Percentiles rank a stretch among this genome's conserved stretches.
Conservation (phyloP, 1,284 basidiomycete species). For the Sutorius eximius region DNA sequence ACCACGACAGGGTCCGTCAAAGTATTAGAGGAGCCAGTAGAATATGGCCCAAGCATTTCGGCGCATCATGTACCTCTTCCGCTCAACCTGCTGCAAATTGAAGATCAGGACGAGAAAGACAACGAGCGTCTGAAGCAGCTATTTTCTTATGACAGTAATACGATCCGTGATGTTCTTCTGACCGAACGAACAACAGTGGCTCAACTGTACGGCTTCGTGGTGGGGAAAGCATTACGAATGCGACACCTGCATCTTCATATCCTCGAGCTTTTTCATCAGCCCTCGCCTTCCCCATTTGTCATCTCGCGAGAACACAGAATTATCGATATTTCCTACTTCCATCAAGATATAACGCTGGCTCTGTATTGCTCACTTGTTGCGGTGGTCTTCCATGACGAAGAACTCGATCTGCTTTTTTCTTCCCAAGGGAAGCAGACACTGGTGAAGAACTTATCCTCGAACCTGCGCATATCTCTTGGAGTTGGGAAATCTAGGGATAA, state of each 20-base stretch:
- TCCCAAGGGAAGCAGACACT: constrained; percentile 47
- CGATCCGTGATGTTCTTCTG: constrained; percentile 59
- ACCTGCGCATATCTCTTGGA: constrained; percentile 50
- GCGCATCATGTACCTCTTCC: constrained; percentile 36
- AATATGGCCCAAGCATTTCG: constrained; percentile 48
- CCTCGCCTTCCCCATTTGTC: constrained; percentile 41
- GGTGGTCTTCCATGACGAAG: constrained; percentile 49
- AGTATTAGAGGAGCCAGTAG: constrained; percentile 52
- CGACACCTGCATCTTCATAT: constrained; percentile 61
- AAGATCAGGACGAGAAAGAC: constrained; percentile 40
- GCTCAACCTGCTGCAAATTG: constrained; percentile 43
- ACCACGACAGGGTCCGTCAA: constrained; percentile 37
- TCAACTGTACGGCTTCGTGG: constrained; percentile 68
- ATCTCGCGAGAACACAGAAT: constrained; percentile 56
- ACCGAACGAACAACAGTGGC: constrained; percentile 63
- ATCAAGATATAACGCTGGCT: constrained; percentile 57
- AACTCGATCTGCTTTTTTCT: constrained; percentile 50
- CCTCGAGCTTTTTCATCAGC: constrained; percentile 48
- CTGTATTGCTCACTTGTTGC: constrained; percentile 64
- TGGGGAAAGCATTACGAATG: constrained; percentile 61
- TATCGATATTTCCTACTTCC: constrained; percentile 55
- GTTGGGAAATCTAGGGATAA: constrained; percentile 57
- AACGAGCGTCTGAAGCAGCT: constrained; percentile 49
- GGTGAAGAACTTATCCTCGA: constrained; percentile 50
- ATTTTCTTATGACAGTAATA: constrained; percentile 50